A percentile compares a stretch with the other conserved stretches of the same genome.
phyloP scores from a whole-genome alignment of 176 grass and related monocot genomes.

The Oryza rufipogon region DNA sequence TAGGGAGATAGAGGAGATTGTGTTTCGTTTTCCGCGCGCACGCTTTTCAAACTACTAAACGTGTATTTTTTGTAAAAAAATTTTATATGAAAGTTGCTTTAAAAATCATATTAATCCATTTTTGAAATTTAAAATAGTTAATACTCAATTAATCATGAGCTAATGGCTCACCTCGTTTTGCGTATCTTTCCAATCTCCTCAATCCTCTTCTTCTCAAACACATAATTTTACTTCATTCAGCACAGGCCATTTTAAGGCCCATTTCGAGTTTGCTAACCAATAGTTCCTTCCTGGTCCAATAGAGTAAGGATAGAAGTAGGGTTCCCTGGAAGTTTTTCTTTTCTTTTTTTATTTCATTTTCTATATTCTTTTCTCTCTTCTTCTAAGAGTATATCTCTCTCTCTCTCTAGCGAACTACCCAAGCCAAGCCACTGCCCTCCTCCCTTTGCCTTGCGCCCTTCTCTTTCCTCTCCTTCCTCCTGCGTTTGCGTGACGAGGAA shows the following conservation, averaged over 20 bases:
- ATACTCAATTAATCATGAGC: no score
- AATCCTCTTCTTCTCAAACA: no score
- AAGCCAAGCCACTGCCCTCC: background rate
- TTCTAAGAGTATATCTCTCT: background rate
- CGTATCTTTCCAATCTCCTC: no score
- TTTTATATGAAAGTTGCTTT: no score
- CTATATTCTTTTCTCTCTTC: background rate
- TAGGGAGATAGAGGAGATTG: no score
- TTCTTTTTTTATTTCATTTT: background rate
- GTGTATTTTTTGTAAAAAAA: no score
- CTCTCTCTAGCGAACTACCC: background rate
- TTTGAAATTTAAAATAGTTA: no score
- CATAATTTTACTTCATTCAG: background rate
- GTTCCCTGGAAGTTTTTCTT: background rate
- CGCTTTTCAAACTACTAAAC: no score
- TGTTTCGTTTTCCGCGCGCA: no score
- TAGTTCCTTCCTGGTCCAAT: background rate
- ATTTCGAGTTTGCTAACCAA: background rate
- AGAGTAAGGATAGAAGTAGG: background rate
- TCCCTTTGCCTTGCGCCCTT: background rate
- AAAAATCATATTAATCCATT: no score
- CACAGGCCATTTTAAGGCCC: background rate
- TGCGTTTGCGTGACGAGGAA: background rate
- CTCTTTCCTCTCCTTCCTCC: background rate
- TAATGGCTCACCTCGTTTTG: no score